These are phyloP conservation scores for Pezicula radicicola DNA, from an alignment of 2,329 filamentous ascomycete species.

Conservation along the genomic window DNA sequence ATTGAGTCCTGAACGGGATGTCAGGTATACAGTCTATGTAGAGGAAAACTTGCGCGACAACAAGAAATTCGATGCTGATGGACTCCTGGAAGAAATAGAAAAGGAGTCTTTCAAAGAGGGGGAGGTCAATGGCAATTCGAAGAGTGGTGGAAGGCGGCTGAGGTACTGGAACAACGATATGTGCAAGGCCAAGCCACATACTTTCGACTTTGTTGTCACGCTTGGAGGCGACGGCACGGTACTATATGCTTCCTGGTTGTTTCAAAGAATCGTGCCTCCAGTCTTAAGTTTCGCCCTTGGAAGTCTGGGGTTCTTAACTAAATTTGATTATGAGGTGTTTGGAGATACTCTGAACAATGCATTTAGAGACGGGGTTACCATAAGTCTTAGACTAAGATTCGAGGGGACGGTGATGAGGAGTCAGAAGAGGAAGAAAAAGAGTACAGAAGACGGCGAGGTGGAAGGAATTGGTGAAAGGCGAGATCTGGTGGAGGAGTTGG, in stretches of 20 bases:
- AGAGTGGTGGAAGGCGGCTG: constrained; percentile 44
- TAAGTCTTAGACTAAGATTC: constrained; percentile 83
- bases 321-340: constrained; percentile 86
- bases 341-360: constrained; percentile 65
- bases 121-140: constrained; percentile 25
- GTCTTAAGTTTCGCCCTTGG: constrained; percentile 89
- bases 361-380: constrained; percentile 80
- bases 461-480: constrained; percentile 39
- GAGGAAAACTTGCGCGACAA: constrained; percentile 72
- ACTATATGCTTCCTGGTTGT: constrained; percentile 93
- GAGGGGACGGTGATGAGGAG: constrained; percentile 93
- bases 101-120: constrained; percentile 36
- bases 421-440: constrained; percentile 41
- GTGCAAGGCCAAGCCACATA: constrained; percentile 74
- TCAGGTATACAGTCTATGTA: constrained; percentile 76
- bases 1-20: constrained; percentile 64
- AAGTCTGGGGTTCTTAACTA: constrained; percentile 91
- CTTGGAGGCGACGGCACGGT: constrained; percentile 96
- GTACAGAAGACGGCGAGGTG: constrained; percentile 23
- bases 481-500: constrained; percentile 84
- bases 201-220: constrained; percentile 91
- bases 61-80: constrained; percentile 69
- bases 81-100: constrained; percentile 61
- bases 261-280: constrained; percentile 91
- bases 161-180: constrained; percentile 82